Base-by-base conservation (phyloP, 345 rosid species). In the Populus euphratica region DNA sequence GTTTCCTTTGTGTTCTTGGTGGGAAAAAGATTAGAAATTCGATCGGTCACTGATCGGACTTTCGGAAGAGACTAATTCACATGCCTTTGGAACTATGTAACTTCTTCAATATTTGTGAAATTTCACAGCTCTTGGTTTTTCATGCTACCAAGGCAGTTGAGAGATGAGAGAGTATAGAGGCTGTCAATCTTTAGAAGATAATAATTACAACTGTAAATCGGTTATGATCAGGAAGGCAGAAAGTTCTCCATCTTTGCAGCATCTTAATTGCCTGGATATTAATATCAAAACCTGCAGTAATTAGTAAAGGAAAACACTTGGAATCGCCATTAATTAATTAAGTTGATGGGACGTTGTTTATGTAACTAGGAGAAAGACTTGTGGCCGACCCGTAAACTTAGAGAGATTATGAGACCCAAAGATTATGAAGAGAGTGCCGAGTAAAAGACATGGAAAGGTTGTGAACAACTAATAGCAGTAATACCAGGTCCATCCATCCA, bases 381-480 rank as follows among this genome's bases (percentile, higher is more conserved):
- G 21, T 23, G 29, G 74, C 10, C 67, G 54, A 61, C 29, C 36
- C 72, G 36, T 49, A 36, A 65, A 38, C 63, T 50, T 11, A 16
- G 73, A 38, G 71, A 33, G 25, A 18, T 16, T 16, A 2, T 31
- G 44, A 47, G 50, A 69, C 47, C 43, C 68, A 77, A 62, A 81
- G 76, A 77, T 70, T 63, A 74, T 77, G 76, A 5, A 61, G 59
- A 63, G 62, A 39, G 43, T 27, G 65, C 56, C 27, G 27, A 20
- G 43, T 4, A 72, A 44, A 66, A 16, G 73, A 44, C 71, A 71
- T 67, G 54, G 65, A 72, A 80, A 80, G 76, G 25, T 25, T 81
- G 77, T 75, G 77, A 75, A 52, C 59, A 68, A 62, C 68, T 25
- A 56, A 5, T 17, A 67, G 67, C 61, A 33, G 17, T 38, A 69